Base-by-base conservation (phyloP, 2,329 filamentous ascomycete species). In the Helotiales sp. region DNA sequence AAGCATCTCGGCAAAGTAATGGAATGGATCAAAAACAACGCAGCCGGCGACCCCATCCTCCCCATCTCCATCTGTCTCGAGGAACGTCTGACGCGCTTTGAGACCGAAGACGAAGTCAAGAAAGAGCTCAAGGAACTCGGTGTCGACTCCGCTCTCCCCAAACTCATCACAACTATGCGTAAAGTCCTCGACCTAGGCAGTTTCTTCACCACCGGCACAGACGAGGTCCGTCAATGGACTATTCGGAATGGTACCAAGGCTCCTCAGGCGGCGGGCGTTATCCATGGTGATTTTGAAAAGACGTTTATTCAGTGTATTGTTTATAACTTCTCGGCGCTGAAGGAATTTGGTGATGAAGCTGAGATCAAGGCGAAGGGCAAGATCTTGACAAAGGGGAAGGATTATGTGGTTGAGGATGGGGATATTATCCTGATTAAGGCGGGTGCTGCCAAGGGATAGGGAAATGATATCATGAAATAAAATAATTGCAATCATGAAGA, bases 151-250 rank as follows among this genome's bases (percentile, higher is more conserved):
- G 89, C 89, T 24, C 81, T 99, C 52, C 92, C 93, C 70, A 98
- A 98, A 84, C 83, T 96, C 71, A 88, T 99, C 71, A 81, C 85
- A 22, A 90, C 91, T 67, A 99, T 99, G 95, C 90, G 95, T 72
- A 92, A 95, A 79, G 87, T 86, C 15, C 81, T 99, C 67, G 89
- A 95, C 77, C 83, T 99, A 40, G 88, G 89, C 73, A 95, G 90
- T 74, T 99, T 99, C 84, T 99, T 99, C 86, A 99, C 95, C 53
- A 93, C 89, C 31, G 95, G 95, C 70, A 78, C 92, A 24, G 96
- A 99, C 73, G 95, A 99, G 79, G 95, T 99, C 64, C 86, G 95
- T 69, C 95, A 99, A 79, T 99, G 95, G 96, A 99, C 95, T 25
- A 91, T 99, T 73, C 87, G 95, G 59, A 93, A 90, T 71, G 93